Conservation (phyloP, 2,329 filamentous ascomycete genomes). For the Nannizziopsis barbatae region DNA sequence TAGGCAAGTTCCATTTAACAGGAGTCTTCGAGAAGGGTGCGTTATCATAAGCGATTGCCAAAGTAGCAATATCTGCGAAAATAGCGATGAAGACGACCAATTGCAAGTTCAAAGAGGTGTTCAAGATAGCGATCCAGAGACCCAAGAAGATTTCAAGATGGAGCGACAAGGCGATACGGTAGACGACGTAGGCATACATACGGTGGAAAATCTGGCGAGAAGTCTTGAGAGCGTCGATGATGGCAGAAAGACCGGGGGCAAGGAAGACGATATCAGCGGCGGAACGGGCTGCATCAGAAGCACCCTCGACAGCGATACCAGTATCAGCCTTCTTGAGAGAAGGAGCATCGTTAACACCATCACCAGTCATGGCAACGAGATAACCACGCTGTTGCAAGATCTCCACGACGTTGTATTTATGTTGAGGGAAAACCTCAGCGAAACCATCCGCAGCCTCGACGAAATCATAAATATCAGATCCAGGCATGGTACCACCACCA, state of each 20-base stretch:
- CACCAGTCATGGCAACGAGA: conserved; percentile 91
- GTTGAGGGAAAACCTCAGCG: conserved; percentile 86
- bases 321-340: conserved; percentile 93
- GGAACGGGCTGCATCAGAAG: conserved; percentile 80
- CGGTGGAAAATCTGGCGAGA: conserved; percentile 92
- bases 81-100: conserved; percentile 90
- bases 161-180: conserved; percentile 84
- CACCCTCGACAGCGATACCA: conserved; percentile 87
- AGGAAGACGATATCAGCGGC: conserved; percentile 92
- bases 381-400: conserved; percentile 89
- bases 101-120: conserved; percentile 72
- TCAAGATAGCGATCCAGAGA: conserved; percentile 81
- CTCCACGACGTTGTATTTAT: conserved; percentile 91
- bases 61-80: conserved; percentile 82
- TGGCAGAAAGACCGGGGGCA: conserved; percentile 78
- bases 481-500: conserved; percentile 83
- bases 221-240: conserved; percentile 86
- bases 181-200: conserved; percentile 93
- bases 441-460: conserved; percentile 92
- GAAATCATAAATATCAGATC: conserved; percentile 89
- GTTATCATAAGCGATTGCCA: conserved; percentile 89
- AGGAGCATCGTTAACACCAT: conserved; percentile 88
- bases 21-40: conserved; percentile 74
- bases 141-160: conserved; percentile 87
- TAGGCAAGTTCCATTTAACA: conserved; percentile 91